These are phyloP conservation scores for Naganishia onofrii DNA, from an alignment of 768 basidiomycete species.

Conservation along the genomic window DNA sequence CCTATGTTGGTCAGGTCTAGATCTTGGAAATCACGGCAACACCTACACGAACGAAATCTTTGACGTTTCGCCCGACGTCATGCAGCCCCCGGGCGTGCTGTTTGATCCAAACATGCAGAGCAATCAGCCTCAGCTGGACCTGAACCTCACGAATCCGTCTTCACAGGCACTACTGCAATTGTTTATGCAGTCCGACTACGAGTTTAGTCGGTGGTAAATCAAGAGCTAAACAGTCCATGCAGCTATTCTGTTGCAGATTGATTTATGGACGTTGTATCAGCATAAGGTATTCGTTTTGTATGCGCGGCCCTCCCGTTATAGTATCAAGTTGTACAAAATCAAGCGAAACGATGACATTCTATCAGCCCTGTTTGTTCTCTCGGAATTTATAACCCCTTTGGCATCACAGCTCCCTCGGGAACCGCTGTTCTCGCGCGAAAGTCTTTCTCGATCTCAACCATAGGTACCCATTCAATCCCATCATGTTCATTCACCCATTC, in stretches of 20 bases:
- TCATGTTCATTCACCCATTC: slow-evolving; percentile 71
- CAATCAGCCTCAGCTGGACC: neutral
- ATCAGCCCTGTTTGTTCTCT: too few relatives aligned
- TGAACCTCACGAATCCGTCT: neutral
- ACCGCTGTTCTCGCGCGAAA: slow-evolving; percentile 61
- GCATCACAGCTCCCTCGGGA: slow-evolving; percentile 60
- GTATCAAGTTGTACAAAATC: neutral
- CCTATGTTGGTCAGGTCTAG: neutral
- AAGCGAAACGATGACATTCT: neutral
- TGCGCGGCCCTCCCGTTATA: neutral
- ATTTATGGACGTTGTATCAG: neutral
- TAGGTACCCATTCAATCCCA: slow-evolving; percentile 67
- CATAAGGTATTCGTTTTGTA: neutral
- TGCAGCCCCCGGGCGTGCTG: neutral
- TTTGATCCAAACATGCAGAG: neutral
- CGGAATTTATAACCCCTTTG: slow-evolving; percentile 53
- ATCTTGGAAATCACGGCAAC: neutral
- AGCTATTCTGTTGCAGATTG: neutral
- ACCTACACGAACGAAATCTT: neutral
- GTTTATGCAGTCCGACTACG: slow-evolving; percentile 16
- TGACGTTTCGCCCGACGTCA: neutral
- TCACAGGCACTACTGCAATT: slow-evolving; percentile 10
- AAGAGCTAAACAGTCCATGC: neutral
- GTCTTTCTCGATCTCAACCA: slow-evolving; percentile 66
- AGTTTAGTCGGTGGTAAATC: slow-evolving; percentile 8